Percentiles rank a stretch among this genome's conserved stretches.
These are phyloP conservation scores for Arthrobotrys megalospora DNA, from an alignment of 2,329 filamentous ascomycete species.

Conservation along the genomic window DNA sequence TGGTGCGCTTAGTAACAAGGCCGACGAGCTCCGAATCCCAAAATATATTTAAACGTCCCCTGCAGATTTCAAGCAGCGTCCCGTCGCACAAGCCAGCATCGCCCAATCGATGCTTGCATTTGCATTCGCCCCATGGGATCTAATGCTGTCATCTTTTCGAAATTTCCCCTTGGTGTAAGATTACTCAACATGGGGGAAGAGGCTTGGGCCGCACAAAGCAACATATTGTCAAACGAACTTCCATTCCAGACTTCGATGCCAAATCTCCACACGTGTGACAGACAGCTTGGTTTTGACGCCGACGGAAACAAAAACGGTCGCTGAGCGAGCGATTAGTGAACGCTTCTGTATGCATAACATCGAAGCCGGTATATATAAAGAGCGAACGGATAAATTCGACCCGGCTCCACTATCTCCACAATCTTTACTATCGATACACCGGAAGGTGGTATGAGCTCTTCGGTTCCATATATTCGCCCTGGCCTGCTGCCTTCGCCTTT, in stretches of 20 bases:
- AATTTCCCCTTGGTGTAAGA: constrained; percentile 24
- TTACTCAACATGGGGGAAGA: constrained; percentile 34
- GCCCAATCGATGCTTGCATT: constrained; percentile 13
- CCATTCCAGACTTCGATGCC: constrained; percentile 9
- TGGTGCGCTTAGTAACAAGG: not conserved
- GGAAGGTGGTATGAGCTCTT: constrained; percentile 15
- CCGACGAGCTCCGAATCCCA: constrained; percentile 8
- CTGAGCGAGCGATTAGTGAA: constrained; percentile 40
- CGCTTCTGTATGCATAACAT: constrained; percentile 6
- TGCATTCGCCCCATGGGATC: not conserved
- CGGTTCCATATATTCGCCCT: constrained; percentile 15
- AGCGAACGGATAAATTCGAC: constrained; percentile 25
- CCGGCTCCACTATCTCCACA: constrained; percentile 12
- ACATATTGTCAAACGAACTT: constrained; percentile 12
- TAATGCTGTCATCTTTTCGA: constrained; percentile 30
- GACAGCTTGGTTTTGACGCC: not conserved
- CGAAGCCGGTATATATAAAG: constrained; percentile 15
- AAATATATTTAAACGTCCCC: constrained; percentile 4
- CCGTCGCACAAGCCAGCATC: constrained; percentile 33
- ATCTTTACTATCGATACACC: constrained; percentile 3
- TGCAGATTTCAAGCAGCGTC: constrained; percentile 22
- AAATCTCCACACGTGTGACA: constrained; percentile 30
- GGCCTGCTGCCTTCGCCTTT: constrained; percentile 24
- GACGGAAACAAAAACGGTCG: not conserved
- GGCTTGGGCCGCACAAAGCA: constrained; percentile 32